phyloP scores from a whole-genome alignment of 2,329 filamentous ascomycete species.

The Ceratocystis colombiana region DNA sequence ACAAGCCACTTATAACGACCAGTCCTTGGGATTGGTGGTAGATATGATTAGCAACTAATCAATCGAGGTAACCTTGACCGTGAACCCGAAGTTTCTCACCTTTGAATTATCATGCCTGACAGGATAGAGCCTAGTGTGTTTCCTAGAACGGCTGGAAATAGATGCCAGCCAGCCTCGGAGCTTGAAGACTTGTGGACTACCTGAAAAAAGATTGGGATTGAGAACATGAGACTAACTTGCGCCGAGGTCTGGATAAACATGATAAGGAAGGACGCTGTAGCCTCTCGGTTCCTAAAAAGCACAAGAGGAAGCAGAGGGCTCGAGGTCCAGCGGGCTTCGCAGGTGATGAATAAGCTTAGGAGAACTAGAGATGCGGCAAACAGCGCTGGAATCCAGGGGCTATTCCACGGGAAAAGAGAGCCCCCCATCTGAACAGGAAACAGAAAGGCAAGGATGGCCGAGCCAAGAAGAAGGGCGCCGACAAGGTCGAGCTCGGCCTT shows the following conservation, averaged over 20 bases:
- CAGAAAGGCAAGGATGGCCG: constrained; percentile 49
- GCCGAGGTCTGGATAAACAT: constrained; percentile 45
- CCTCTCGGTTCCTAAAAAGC: constrained; percentile 42
- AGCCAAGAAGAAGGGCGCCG: constrained; percentile 47
- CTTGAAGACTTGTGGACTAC: constrained; percentile 49
- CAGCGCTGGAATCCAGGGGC: constrained; percentile 40
- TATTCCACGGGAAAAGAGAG: constrained; percentile 45
- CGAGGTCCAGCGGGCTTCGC: constrained; percentile 39
- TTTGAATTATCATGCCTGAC: constrained; percentile 47
- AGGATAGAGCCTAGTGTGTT: constrained; percentile 55
- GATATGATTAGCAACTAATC: neutral
- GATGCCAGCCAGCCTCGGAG: constrained; percentile 48
- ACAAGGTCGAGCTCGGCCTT: constrained; percentile 41
- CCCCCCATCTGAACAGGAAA: constrained; percentile 47
- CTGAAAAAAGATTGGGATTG: constrained; percentile 60
- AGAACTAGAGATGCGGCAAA: constrained; percentile 36
- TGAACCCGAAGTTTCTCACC: constrained; percentile 28
- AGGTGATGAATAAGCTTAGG: constrained; percentile 37
- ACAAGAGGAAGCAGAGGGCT: constrained; percentile 52
- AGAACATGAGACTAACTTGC: constrained; percentile 47
- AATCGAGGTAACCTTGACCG: neutral
- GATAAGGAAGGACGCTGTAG: constrained; percentile 45
- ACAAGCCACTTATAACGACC: constrained; percentile 50
- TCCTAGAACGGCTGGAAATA: constrained; percentile 57
- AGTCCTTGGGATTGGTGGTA: constrained; percentile 33